Evolutionary conservation across 768 basidiomycete species (phyloP).

Genomic region (Naematelia encephala): DNA sequence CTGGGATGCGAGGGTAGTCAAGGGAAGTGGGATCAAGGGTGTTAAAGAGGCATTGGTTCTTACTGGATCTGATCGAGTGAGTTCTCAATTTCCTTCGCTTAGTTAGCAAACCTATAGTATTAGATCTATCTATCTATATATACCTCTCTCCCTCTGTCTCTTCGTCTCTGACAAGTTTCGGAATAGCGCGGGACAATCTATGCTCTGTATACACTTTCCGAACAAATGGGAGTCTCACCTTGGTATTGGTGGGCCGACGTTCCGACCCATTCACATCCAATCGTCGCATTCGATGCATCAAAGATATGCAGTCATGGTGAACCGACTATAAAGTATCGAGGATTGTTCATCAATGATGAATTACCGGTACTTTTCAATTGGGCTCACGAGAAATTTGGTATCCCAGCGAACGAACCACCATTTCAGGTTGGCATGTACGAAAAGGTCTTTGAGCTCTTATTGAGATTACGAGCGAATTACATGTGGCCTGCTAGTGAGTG

Average conservation of each 20-base stretch:
- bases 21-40: slow-evolving; percentile 58
- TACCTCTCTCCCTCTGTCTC: neutral
- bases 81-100: slow-evolving; percentile 2
- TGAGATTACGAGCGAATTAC: slow-evolving; percentile 66
- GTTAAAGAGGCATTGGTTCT: slow-evolving; percentile 65
- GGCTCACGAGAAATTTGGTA: slow-evolving; percentile 67
- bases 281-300: slow-evolving; percentile 53
- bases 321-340: slow-evolving; percentile 68
- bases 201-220: slow-evolving; percentile 65
- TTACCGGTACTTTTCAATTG: slow-evolving; percentile 68
- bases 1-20: slow-evolving; percentile 58
- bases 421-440: slow-evolving; percentile 56
- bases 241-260: slow-evolving; percentile 70
- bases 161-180: neutral
- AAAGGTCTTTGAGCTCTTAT: slow-evolving; percentile 59
- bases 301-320: slow-evolving; percentile 56
- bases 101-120: no score
- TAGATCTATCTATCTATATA: neutral
- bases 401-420: slow-evolving; percentile 60
- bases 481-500: slow-evolving; percentile 60
- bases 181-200: slow-evolving; percentile 64
- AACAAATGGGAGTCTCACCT: slow-evolving; percentile 61
- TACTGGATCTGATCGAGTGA: slow-evolving; percentile 60
- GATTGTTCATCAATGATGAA: slow-evolving; percentile 71
- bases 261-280: slow-evolving; percentile 57